A percentile compares a stretch with the other conserved stretches of the same genome.
phyloP scores from a whole-genome alignment of 371 early-diverging fungal genomes.

The Syncephalastrum contaminatum region DNA sequence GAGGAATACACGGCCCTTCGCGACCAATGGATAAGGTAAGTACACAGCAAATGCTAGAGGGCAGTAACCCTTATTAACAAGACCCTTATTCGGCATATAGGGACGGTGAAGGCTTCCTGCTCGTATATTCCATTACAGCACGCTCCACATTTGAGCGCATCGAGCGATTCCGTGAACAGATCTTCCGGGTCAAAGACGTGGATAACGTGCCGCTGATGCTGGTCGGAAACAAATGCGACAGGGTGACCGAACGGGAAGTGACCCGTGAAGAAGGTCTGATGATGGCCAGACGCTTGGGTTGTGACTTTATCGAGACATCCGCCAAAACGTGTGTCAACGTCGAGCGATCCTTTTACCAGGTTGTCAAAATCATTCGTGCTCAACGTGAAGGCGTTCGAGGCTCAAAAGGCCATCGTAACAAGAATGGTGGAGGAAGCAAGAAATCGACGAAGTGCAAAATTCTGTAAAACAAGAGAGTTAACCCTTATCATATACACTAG shows the following conservation, averaged over 20 bases:
- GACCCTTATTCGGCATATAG: constrained; percentile 27
- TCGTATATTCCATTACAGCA: constrained; percentile 86
- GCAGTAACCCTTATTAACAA: too few species aligned
- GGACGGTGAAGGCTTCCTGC: constrained; percentile 87
- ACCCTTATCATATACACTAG: too few species aligned
- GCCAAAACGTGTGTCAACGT: constrained; percentile 81
- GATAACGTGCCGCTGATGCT: constrained; percentile 81
- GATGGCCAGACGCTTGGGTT: constrained; percentile 58
- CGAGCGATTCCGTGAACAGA: constrained; percentile 77
- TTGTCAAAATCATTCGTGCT: constrained; percentile 52
- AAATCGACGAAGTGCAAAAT: too few species aligned
- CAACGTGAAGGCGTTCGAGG: constrained; percentile 21
- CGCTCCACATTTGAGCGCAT: constrained; percentile 81
- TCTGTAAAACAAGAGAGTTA: too few species aligned
- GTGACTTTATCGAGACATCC: constrained; percentile 75
- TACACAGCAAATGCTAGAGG: constrained; percentile 65
- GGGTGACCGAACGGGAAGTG: constrained; percentile 73
- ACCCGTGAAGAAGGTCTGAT: constrained; percentile 80
- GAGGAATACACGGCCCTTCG: constrained; percentile 85
- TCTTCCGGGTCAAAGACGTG: constrained; percentile 77
- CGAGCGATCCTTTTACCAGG: constrained; percentile 59
- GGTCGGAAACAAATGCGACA: constrained; percentile 90
- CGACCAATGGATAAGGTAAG: constrained; percentile 87
- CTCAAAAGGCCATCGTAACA: constrained; percentile 14
- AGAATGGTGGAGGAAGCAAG: constrained; percentile 5